These are phyloP conservation scores for Neurospora sp. DNA, from an alignment of 495 filamentous ascomycete species.

Conservation along the genomic window DNA sequence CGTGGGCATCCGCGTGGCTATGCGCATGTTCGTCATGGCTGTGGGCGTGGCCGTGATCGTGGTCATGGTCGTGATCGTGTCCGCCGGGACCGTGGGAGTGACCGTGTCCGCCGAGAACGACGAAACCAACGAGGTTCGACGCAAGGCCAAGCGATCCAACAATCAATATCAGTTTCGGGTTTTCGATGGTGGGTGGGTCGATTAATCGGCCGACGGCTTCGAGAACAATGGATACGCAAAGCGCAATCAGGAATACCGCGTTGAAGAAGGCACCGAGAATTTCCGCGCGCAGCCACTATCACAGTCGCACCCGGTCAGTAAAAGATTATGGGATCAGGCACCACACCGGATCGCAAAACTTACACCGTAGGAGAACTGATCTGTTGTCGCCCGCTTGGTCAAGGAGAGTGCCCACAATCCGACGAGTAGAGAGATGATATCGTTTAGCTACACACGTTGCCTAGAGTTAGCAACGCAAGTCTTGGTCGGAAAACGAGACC, in stretches of 20 bases:
- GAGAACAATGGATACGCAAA: conserved; percentile 91
- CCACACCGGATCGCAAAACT: conserved; percentile 21
- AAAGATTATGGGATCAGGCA: background rate
- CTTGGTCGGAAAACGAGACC: background rate
- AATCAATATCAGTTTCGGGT: conserved; percentile 74
- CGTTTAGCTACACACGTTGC: conserved; percentile 58
- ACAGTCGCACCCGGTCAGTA: background rate
- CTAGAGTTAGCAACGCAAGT: background rate
- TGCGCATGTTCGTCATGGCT: conserved; percentile 47
- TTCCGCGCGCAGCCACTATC: conserved; percentile 85
- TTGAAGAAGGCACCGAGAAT: conserved; percentile 93
- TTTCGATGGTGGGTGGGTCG: conserved; percentile 74
- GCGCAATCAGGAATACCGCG: conserved; percentile 89
- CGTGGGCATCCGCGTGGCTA: conserved; percentile 48
- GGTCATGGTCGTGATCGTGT: conserved; percentile 33
- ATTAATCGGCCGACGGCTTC: conserved; percentile 86
- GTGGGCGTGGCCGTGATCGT: conserved; percentile 64
- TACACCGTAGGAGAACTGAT: conserved; percentile 89
- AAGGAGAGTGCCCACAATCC: conserved; percentile 93
- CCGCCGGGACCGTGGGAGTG: conserved; percentile 64
- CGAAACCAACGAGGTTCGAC: conserved; percentile 82
- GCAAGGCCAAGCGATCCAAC: conserved; percentile 80
- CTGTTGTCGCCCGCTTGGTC: conserved; percentile 66
- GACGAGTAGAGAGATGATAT: conserved; percentile 87
- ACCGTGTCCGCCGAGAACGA: conserved; percentile 86